These are phyloP conservation scores for Magnaporthiopsis incrustans DNA, from an alignment of 2,329 filamentous ascomycete species.

Conservation along the genomic window DNA sequence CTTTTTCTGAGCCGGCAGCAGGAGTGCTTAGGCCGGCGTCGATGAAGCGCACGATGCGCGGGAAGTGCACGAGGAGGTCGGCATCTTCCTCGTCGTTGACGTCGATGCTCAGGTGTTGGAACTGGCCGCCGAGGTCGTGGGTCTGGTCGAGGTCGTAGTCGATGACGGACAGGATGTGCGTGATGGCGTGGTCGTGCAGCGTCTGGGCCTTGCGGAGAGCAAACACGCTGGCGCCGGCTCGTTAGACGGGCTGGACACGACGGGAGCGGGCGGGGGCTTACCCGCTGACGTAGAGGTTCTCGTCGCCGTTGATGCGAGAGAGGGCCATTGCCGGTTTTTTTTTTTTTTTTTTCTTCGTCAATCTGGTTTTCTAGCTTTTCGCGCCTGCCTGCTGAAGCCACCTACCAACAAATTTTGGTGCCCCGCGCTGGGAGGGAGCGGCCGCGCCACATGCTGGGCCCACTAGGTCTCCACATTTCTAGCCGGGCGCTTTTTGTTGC, in stretches of 20 bases:
- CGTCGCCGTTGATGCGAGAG: conserved; percentile 59
- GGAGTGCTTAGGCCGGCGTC: conserved; percentile 54
- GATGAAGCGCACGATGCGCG: conserved; percentile 74
- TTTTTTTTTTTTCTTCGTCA: not conserved
- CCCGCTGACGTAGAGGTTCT: conserved; percentile 74
- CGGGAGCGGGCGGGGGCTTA: conserved; percentile 34
- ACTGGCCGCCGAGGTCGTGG: conserved; percentile 36
- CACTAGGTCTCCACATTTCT: not conserved
- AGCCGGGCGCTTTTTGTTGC: too few relatives aligned
- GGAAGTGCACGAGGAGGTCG: conserved; percentile 75
- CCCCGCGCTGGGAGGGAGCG: too few relatives aligned
- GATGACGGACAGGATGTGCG: conserved; percentile 79
- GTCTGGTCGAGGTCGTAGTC: conserved; percentile 34
- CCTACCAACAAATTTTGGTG: not conserved
- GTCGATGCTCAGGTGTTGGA: conserved; percentile 69
- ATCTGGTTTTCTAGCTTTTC: not conserved
- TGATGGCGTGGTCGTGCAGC: conserved; percentile 67
- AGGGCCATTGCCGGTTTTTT: conserved; percentile 41
- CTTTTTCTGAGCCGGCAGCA: too few relatives aligned
- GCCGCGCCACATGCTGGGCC: not conserved
- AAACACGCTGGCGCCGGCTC: conserved; percentile 54
- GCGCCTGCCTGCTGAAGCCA: not conserved
- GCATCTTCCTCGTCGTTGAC: conserved; percentile 88
- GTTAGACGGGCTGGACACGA: not conserved
- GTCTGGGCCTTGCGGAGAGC: conserved; percentile 64